Conservation (phyloP, 441 rosid species). For the Eruca vesicaria region DNA sequence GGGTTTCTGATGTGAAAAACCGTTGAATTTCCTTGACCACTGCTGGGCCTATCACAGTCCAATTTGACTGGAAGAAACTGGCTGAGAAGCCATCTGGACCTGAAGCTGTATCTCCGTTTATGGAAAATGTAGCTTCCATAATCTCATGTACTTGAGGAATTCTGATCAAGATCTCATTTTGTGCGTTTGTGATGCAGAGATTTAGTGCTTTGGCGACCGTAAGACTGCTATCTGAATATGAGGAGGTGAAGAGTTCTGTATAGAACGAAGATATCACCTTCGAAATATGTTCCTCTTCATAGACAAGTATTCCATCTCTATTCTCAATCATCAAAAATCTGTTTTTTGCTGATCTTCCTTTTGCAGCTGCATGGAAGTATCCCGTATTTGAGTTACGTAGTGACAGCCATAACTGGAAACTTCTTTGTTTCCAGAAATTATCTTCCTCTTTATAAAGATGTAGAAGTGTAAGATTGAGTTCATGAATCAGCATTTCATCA, state of each 20-base stretch:
- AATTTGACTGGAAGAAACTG: too few species aligned
- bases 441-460: background rate
- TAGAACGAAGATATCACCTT: background rate
- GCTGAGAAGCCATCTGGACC: too few species aligned
- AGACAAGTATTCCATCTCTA: background rate
- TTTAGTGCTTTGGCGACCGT: too few species aligned
- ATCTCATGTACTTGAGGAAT: too few species aligned
- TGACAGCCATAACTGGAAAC: background rate
- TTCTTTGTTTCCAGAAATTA: background rate
- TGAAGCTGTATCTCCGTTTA: too few species aligned
- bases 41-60: too few species aligned
- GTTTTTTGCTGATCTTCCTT: background rate
- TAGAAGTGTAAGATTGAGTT: background rate
- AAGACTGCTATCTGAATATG: too few species aligned
- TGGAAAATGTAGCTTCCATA: too few species aligned
- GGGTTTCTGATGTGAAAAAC: too few species aligned
- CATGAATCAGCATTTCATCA: background rate
- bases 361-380: background rate
- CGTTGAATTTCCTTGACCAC: too few species aligned
- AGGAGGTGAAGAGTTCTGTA: background rate
- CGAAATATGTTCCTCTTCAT: background rate
- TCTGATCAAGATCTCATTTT: too few species aligned
- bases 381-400: background rate
- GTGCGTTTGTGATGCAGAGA: too few species aligned
- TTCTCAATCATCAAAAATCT: background rate